phyloP scores from a whole-genome alignment of 805 yeast species.

The Cyberlindnera xylosilytica region DNA sequence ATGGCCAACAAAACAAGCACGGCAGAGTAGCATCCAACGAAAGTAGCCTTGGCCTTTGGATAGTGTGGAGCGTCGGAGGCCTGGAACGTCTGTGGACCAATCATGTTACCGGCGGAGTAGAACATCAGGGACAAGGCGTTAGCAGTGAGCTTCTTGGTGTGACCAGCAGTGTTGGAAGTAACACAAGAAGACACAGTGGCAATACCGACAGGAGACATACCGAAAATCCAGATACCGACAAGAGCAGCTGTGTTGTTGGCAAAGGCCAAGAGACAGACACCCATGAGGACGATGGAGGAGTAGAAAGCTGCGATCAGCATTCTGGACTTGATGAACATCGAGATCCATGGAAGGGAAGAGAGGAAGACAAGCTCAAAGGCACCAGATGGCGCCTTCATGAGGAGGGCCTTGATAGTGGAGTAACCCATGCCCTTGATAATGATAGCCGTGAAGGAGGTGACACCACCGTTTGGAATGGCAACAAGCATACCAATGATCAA shows the following conservation, averaged over 20 bases:
- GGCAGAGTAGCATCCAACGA: slow-evolving; percentile 26
- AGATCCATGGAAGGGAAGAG: slow-evolving; percentile 9
- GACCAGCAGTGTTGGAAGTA: slow-evolving; percentile 23
- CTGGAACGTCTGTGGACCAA: slow-evolving; percentile 71
- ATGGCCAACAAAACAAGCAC: slow-evolving; percentile 33
- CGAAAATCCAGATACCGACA: slow-evolving; percentile 30
- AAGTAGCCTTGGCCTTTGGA: slow-evolving; percentile 44
- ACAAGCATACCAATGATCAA: slow-evolving; percentile 31
- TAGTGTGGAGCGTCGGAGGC: slow-evolving; percentile 56
- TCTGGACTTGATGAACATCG: slow-evolving; percentile 1
- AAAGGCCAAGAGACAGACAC: slow-evolving; percentile 22
- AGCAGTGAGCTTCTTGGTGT: slow-evolving; percentile 13
- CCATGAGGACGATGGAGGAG: slow-evolving; percentile 5
- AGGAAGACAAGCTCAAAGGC: slow-evolving; percentile 36
- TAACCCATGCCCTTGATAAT: slow-evolving; percentile 38
- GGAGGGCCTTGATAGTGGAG: slow-evolving; percentile 32
- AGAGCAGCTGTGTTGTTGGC: slow-evolving; percentile 27
- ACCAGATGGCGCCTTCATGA: slow-evolving; percentile 30
- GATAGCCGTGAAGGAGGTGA: slow-evolving; percentile 41
- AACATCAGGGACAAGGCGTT: slow-evolving; percentile 12
- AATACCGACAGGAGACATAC: slow-evolving; percentile 26
- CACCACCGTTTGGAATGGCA: slow-evolving; percentile 43
- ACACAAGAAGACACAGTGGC: slow-evolving; percentile 17
- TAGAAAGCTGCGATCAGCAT: slow-evolving; percentile 11
- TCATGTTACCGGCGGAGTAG: slow-evolving; percentile 31